Base-by-base conservation (phyloP, 2,329 filamentous ascomycete species). In the Talaromyces sp. region DNA sequence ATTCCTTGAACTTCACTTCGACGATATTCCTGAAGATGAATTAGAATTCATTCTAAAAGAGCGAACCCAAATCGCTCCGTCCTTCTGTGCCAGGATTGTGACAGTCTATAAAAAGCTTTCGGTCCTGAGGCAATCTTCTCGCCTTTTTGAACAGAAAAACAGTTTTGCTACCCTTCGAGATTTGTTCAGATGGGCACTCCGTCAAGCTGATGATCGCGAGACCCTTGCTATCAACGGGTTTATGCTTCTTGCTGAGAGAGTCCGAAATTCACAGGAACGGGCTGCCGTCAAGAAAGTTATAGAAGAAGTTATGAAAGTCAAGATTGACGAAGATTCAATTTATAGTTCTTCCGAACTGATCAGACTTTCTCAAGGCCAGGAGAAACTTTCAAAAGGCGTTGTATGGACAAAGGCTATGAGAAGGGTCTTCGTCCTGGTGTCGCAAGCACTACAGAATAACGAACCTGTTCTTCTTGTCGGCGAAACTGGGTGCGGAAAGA, bases 341-440 rank as follows among this genome's bases (percentile, higher is more conserved):
- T 99, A 98, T 72, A 85, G 87, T 57, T 75, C 81, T n/a, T 75
- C 78, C 0, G 76, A 79, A 31, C 82, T 86, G 6, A 81, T 86
- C 1, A 84, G 86, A 65, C 81, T 88, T 61, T 79, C 79, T 61
- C 51, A 62, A 33, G 76, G 79, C 14, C 77, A 83, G 16, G 64
- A 67, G 9, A 66, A 68, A 51, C 64, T 73, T n/a, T 70, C 73
- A 14, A 65, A 68, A 34, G 70, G 69, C 34, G 87, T 99, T 54
- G 91, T 99, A 2, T 99, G 95, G 95, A 99, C 95, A 0, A 87
- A 87, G 66, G 92, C 94, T 0, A 99, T 99, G 94, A 88, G 92
- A 16, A 85, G 95, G 57, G 81, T 99, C 0, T 98, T 94, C 71
- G 87, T 96, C 6, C 82, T 99, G 12, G 92, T 99, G n/a, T 87